Percentiles rank a stretch among this genome's conserved stretches.
Evolutionary conservation across 2,329 filamentous ascomycete species (phyloP).

Genomic region (Trichophyton schoenleinii): DNA sequence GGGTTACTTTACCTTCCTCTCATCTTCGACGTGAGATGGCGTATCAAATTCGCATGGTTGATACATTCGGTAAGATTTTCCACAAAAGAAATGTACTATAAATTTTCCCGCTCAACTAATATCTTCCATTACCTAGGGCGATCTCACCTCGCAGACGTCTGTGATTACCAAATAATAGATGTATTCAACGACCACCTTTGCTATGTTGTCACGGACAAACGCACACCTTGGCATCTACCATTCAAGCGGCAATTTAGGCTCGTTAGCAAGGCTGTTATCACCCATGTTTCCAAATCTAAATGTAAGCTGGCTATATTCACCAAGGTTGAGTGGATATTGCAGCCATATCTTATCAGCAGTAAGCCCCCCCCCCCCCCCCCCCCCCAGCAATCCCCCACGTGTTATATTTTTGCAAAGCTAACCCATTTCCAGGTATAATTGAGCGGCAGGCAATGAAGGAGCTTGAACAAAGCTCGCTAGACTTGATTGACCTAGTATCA

Average conservation of each 20-base stretch:
- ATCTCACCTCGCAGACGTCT: slow-evolving; percentile 49
- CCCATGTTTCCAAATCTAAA: slow-evolving; percentile 79
- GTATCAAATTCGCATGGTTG: slow-evolving; percentile 59
- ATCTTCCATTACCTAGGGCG: slow-evolving; percentile 24
- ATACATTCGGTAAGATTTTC: slow-evolving; percentile 47
- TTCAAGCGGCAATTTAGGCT: slow-evolving; percentile 66
- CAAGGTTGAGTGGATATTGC: slow-evolving; percentile 72
- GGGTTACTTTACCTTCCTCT: slow-evolving; percentile 58
- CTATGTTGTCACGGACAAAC: slow-evolving; percentile 53
- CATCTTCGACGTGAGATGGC: slow-evolving; percentile 66
- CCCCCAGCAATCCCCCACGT: background rate
- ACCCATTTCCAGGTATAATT: slow-evolving; percentile 34
- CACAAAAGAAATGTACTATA: background rate
- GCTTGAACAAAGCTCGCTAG: slow-evolving; percentile 36
- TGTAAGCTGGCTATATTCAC: slow-evolving; percentile 84
- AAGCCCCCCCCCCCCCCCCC: slow-evolving; percentile 18
- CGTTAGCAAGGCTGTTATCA: slow-evolving; percentile 84
- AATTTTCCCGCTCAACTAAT: slow-evolving; percentile 9
- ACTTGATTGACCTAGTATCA: slow-evolving; percentile 38
- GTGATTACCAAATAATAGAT: slow-evolving; percentile 79
- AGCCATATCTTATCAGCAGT: slow-evolving; percentile 41
- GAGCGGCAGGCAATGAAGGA: slow-evolving; percentile 61
- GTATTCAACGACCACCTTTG: slow-evolving; percentile 63
- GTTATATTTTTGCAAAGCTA: slow-evolving; percentile 6
- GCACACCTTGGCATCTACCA: slow-evolving; percentile 71